Conservation (phyloP, 2,329 filamentous ascomycete species). For the Chalaropsis thielavioides region DNA sequence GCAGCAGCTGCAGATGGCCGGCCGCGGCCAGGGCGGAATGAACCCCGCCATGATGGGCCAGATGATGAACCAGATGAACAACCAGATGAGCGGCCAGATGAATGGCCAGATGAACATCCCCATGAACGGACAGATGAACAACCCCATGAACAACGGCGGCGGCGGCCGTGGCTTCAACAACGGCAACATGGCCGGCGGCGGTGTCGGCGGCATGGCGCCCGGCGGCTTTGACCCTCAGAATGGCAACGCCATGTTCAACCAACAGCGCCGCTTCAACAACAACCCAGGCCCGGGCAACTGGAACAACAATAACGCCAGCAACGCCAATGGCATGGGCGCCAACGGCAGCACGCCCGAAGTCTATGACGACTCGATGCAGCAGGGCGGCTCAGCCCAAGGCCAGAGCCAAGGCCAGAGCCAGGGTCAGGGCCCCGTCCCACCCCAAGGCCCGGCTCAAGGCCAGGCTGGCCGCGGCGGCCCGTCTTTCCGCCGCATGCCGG, state of each 20-base stretch:
- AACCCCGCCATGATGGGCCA: conserved; percentile 37
- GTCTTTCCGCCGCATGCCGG: conserved; percentile 22
- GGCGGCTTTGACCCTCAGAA: conserved; percentile 13
- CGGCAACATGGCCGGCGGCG: conserved; percentile 19
- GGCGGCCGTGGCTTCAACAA: conserved; percentile 30
- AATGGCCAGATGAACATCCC: conserved; percentile 26
- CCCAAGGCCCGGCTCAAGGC: conserved; percentile 20
- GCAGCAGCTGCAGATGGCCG: conserved; percentile 54
- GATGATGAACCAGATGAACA: conserved; percentile 25
- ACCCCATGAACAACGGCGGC: conserved; percentile 28
- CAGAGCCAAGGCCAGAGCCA: conserved; percentile 24
- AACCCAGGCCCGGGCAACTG: conserved; percentile 4
- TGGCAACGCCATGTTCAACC: conserved; percentile 12
- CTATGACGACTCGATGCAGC: conserved; percentile 23
- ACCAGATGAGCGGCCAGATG: conserved; percentile 42
- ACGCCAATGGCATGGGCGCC: conserved; percentile 20
- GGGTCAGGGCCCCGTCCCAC: not conserved
- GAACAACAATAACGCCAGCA: conserved; percentile 23
- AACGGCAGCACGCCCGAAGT: conserved; percentile 19
- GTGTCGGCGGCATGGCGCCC: conserved; percentile 18
- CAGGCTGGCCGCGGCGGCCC: conserved; percentile 23
- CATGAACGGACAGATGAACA: conserved; percentile 44
- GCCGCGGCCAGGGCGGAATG: conserved; percentile 24
- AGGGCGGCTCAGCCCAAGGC: conserved; percentile 33
- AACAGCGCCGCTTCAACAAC: conserved; percentile 17